Evolutionary conservation across 441 rosid species (phyloP), one percentile per base, ranked within the genome.

Genomic region (Breynia disticha): DNA sequence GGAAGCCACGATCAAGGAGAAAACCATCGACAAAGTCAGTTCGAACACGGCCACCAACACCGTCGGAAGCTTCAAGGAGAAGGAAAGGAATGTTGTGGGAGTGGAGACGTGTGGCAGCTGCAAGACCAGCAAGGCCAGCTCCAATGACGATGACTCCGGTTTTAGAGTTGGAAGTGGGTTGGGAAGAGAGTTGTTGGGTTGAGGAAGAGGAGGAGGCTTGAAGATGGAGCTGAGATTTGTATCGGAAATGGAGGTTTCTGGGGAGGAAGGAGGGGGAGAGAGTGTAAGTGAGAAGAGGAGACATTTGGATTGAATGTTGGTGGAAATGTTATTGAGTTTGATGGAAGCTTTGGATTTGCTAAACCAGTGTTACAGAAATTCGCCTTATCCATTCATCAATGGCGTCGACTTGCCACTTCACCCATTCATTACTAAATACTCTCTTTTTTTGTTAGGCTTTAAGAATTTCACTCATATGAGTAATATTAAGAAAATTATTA

Each of bases 1-100:
- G 97, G 79, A 90, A 90, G 48, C 97, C 97, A 24, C 95, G 79
- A 67, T 90, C 97, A 37, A 90, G 81, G 44, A 81, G 75, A 61
- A 81, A 87, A 4, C 95, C 95, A 51, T 90, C 87, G 10, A 90
- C 78, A 48, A 48, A 16, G 46, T 56, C 97, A 7, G 95, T 87
- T 5, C 89, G 76, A 21, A 90, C 97, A 7, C 97, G 89, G 39
- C 95, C 96, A 2, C 97, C 97, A 7, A 90, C 85, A 9, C 65
- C 80, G 20, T 90, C 86, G 19, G 97, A 87, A 45, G 96, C 81
- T 68, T 90, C 97, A 0, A 90, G 55, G 44, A 87, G 80, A 38
- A 83, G 69, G 69, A 83, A 87, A 10, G 95, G 91, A 60, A 80
- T 69, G 62, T 65, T 63, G 16, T 69, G 43, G 49, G 95, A 73